Conservation (phyloP, 257 asterid genomes). For the Jacaranda copaia region DNA sequence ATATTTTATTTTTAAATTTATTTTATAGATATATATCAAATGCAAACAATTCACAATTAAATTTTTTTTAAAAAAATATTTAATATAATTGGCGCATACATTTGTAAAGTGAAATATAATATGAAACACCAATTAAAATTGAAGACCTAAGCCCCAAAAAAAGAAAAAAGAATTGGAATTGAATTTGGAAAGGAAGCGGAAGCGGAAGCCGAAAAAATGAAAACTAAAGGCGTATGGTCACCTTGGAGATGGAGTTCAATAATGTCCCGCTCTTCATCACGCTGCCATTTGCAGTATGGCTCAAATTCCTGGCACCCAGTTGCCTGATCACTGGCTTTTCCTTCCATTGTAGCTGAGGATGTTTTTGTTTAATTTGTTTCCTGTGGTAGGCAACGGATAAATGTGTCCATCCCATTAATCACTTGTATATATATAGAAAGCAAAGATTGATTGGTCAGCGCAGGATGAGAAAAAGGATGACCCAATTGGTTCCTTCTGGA, state of each 20-base stretch:
- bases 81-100: too few species aligned
- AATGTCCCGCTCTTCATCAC: slow-evolving; percentile 53
- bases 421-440: slow-evolving; percentile 2
- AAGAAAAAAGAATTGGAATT: too few species aligned
- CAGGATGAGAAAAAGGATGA: slow-evolving; percentile 15
- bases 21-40: too few species aligned
- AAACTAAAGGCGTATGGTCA: slow-evolving; percentile 7
- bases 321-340: slow-evolving; percentile 24
- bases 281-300: slow-evolving; percentile 72
- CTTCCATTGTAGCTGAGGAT: slow-evolving; percentile 44
- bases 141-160: too few species aligned
- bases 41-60: too few species aligned
- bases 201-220: too few species aligned
- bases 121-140: too few species aligned
- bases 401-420: not conserved
- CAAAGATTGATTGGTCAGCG: not conserved
- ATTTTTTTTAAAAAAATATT: too few species aligned
- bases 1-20: too few species aligned
- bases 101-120: too few species aligned
- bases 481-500: slow-evolving; percentile 39
- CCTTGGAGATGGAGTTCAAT: slow-evolving; percentile 66
- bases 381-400: not conserved
- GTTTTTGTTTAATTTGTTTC: not conserved
- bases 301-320: slow-evolving; percentile 56
- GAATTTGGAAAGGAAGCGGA: too few species aligned